These are phyloP conservation scores for Cubamyces sp. DNA, from an alignment of 768 basidiomycete species.

Conservation along the genomic window DNA sequence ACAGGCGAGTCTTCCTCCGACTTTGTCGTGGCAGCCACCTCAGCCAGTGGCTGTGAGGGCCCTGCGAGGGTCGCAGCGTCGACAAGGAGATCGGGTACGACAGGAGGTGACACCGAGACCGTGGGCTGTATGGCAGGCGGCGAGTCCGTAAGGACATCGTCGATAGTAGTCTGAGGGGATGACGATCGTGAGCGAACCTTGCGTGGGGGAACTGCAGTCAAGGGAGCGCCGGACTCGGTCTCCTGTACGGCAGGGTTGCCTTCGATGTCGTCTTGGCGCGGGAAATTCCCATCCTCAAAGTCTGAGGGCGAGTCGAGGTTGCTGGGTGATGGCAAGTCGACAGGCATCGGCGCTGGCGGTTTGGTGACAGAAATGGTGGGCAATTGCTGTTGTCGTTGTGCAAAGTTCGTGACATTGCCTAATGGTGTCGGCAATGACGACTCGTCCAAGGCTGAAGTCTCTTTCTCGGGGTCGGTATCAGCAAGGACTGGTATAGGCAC, in stretches of 20 bases:
- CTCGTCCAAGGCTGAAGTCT: conserved; percentile 22
- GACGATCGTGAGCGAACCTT: conserved; percentile 16
- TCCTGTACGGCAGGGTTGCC: conserved; percentile 20
- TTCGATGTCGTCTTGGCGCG: conserved; percentile 28
- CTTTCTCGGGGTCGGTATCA: conserved; percentile 29
- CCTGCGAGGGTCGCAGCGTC: conserved; percentile 16
- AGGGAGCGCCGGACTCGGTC: conserved; percentile 1
- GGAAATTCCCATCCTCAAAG: conserved; percentile 44
- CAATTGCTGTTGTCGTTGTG: conserved; percentile 34
- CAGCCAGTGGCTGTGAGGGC: conserved; percentile 5
- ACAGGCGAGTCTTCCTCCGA: conserved; percentile 32
- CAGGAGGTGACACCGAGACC: background rate
- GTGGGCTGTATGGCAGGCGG: conserved; percentile 14
- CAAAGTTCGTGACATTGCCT: conserved; percentile 33
- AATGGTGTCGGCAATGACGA: conserved; percentile 25
- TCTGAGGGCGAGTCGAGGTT: conserved; percentile 39
- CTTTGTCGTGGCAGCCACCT: conserved; percentile 9
- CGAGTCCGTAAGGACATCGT: conserved; percentile 10
- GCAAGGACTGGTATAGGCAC: conserved; percentile 66
- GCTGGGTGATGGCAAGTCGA: conserved; percentile 66
- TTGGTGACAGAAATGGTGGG: conserved; percentile 69
- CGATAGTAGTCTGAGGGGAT: conserved; percentile 14
- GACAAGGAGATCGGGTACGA: conserved; percentile 16
- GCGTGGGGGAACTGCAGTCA: conserved; percentile 19
- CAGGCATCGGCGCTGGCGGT: conserved; percentile 70